These are phyloP conservation scores for Zopfochytrium polystomum DNA, from an alignment of 371 early-diverging fungal species.

Conservation along the genomic window DNA sequence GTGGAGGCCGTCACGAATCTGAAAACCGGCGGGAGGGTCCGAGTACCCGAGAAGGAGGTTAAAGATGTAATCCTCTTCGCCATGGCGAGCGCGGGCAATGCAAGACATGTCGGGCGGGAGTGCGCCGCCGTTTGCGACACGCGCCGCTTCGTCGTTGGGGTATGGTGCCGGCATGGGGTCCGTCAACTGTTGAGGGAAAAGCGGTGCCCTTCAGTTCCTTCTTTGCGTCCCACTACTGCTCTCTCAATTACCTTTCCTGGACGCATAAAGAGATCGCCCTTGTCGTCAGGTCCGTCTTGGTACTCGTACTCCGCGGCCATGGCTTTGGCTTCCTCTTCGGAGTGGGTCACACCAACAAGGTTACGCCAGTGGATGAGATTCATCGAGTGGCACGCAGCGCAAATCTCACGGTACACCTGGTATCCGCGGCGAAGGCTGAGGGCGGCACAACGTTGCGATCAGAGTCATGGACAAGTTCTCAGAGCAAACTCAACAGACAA, in stretches of 20 bases:
- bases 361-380: constrained; percentile 92
- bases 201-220: background rate
- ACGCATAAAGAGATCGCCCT: constrained; percentile 89
- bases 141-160: no score
- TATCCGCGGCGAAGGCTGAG: constrained; percentile 93
- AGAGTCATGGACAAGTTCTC: no score
- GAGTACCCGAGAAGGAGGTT: constrained; percentile 91
- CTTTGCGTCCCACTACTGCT: background rate
- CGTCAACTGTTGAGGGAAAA: constrained; percentile 52
- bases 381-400: constrained; percentile 95
- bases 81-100: constrained; percentile 94
- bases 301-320: constrained; percentile 93
- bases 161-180: constrained; percentile 93
- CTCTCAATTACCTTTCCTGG: constrained; percentile 82
- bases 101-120: constrained; percentile 94
- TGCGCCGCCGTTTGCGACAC: constrained; percentile 95
- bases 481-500: no score
- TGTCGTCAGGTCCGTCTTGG: constrained; percentile 91
- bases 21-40: constrained; percentile 95
- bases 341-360: constrained; percentile 88
- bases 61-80: constrained; percentile 95
- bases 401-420: constrained; percentile 97
- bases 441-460: no score
- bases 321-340: constrained; percentile 87
- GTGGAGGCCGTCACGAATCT: constrained; percentile 91